These are phyloP conservation scores for Durusdinium trenchii DNA, from an alignment of 73 alveolate species.

Conservation along the genomic window DNA sequence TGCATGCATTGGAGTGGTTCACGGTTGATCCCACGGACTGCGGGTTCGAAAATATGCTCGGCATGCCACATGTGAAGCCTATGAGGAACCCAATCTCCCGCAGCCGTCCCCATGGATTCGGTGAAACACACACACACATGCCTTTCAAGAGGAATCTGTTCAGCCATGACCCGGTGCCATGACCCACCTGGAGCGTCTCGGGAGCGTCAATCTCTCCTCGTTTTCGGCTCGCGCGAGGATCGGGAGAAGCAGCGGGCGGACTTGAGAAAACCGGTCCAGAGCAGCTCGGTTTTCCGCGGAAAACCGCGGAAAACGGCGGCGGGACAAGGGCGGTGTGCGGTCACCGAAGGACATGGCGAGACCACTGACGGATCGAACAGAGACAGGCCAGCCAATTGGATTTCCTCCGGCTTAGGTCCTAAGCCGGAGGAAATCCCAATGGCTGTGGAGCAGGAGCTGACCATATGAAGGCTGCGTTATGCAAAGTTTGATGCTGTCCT, in stretches of 20 bases:
- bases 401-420: not conserved
- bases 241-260: not conserved
- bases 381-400: not conserved
- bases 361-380: too few relatives aligned
- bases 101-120: too few relatives aligned
- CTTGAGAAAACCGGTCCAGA: slow-evolving; percentile 12
- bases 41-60: too few relatives aligned
- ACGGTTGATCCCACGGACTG: too few relatives aligned
- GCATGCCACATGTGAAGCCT: too few relatives aligned
- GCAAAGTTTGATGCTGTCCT: too few relatives aligned
- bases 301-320: not conserved
- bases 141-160: not conserved
- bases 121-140: not conserved
- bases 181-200: not conserved
- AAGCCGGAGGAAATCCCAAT: not conserved
- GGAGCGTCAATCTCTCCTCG: not conserved
- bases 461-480: not conserved
- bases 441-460: not conserved
- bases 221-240: not conserved
- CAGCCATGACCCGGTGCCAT: not conserved
- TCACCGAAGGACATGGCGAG: too few relatives aligned
- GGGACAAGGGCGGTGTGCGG: not conserved
- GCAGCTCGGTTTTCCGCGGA: not conserved
- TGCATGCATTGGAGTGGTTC: too few relatives aligned
- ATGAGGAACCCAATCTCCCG: too few relatives aligned